A percentile compares a stretch with the other conserved stretches of the same genome.
Conservation (phyloP, 129 eudicot species). For the Escallonia herrerae region DNA sequence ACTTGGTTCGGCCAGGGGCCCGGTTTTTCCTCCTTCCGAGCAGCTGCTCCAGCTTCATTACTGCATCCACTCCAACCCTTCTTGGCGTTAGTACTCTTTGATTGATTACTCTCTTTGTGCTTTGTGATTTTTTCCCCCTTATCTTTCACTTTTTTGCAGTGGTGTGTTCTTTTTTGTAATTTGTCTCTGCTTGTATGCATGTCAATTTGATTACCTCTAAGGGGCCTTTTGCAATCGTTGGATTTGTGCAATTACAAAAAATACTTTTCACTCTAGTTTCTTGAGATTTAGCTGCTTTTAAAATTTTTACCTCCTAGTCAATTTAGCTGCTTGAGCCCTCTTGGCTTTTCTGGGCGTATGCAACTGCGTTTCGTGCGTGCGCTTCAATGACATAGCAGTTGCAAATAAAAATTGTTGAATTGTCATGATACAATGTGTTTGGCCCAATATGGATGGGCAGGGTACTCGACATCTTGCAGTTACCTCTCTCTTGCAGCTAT, state of each 20-base stretch:
- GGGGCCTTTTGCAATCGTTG: neutral
- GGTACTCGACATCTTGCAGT: neutral
- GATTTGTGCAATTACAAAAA: no score
- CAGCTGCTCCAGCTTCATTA: constrained; percentile 80
- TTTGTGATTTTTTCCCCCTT: neutral
- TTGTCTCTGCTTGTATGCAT: neutral
- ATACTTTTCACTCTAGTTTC: no score
- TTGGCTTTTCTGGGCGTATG: no score
- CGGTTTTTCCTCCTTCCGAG: constrained; percentile 72
- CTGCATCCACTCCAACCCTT: constrained; percentile 98
- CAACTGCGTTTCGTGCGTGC: no score
- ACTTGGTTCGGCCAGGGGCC: constrained; percentile 79
- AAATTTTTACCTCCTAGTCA: neutral
- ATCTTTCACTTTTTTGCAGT: neutral
- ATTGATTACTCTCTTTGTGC: neutral
- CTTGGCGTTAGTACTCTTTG: constrained; percentile 55
- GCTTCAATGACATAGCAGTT: no score
- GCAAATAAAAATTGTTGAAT: no score
- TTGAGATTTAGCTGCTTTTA: neutral
- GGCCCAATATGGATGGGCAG: no score
- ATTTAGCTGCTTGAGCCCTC: neutral
- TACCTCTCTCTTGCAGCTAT: neutral
- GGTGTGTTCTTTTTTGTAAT: neutral
- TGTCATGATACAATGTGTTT: no score
- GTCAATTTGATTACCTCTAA: constrained; percentile 2